Evolutionary conservation across 192 early-diverging fungal species (phyloP).

Genomic region (Coemansia sp.): DNA sequence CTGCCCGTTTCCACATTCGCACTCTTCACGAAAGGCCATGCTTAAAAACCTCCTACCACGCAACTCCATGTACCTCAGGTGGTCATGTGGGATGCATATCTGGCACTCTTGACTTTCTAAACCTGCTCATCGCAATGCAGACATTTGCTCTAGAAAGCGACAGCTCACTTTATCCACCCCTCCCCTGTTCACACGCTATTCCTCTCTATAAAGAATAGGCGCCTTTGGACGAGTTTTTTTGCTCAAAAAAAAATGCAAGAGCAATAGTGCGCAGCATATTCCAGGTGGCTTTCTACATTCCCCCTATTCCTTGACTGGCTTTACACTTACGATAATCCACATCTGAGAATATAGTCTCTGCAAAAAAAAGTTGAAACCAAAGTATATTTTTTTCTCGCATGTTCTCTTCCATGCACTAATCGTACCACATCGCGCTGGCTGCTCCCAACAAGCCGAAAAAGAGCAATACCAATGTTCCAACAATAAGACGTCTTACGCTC

Average conservation of each 20-base stretch:
- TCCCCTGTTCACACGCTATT: not conserved
- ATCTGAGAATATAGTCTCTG: not conserved
- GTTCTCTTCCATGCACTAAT: not conserved
- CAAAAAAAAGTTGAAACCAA: not conserved
- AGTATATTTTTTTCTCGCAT: not conserved
- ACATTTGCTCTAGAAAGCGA: not conserved
- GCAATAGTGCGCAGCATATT: slow-evolving; percentile 5
- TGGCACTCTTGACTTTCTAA: not conserved
- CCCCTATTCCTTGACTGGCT: not conserved
- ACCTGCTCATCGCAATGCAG: slow-evolving; percentile 5
- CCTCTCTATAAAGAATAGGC: not conserved
- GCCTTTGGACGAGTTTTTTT: not conserved
- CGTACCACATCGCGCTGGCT: slow-evolving; percentile 22
- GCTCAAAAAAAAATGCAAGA: not conserved
- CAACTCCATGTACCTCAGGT: slow-evolving; percentile 2
- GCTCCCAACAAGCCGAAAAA: slow-evolving; percentile 21
- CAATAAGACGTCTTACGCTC: not conserved
- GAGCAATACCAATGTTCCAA: slow-evolving; percentile 14
- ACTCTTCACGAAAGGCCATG: not conserved
- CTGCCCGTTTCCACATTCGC: slow-evolving; percentile 3
- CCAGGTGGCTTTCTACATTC: slow-evolving; percentile 3
- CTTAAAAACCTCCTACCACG: not conserved
- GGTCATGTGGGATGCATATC: slow-evolving; percentile 1
- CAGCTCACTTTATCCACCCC: not conserved
- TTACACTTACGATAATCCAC: not conserved